Evolutionary conservation across 2,329 filamentous ascomycete genomes (phyloP).

Genomic region (Thielaviopsis populi): DNA sequence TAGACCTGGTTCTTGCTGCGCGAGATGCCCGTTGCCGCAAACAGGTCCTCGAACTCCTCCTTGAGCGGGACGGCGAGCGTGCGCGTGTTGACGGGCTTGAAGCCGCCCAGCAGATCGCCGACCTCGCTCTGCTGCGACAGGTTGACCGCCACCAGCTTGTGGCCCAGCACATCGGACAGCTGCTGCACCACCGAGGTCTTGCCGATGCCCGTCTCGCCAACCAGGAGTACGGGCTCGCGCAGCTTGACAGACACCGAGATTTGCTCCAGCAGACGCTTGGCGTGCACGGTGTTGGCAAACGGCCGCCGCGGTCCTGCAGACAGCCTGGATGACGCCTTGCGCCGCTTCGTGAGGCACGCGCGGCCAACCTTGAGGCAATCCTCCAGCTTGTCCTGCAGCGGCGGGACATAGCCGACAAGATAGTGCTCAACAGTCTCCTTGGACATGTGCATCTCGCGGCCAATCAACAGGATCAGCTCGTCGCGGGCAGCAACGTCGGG

Average conservation of each 20-base stretch:
- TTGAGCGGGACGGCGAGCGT: conserved; percentile 78
- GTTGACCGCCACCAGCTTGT: conserved; percentile 84
- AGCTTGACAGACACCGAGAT: conserved; percentile 69
- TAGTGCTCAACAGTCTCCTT: conserved; percentile 68
- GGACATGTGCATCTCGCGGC: conserved; percentile 75
- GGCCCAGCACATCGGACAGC: conserved; percentile 66
- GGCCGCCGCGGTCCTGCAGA: conserved; percentile 42
- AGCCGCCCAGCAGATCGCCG: conserved; percentile 87
- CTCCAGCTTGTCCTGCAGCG: conserved; percentile 44
- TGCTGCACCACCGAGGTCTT: conserved; percentile 96
- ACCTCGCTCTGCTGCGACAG: conserved; percentile 96
- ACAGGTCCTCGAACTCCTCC: conserved; percentile 85
- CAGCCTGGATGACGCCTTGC: conserved; percentile 30
- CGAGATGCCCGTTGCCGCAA: conserved; percentile 72
- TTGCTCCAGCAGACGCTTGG: conserved; percentile 72
- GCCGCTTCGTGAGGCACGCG: conserved; percentile 45
- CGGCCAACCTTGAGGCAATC: conserved; percentile 49
- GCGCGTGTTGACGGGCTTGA: conserved; percentile 86
- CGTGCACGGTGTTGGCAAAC: conserved; percentile 81
- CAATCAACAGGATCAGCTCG: conserved; percentile 53
- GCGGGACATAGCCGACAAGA: conserved; percentile 55
- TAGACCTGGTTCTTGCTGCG: conserved; percentile 78
- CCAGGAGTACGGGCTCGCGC: conserved; percentile 78
- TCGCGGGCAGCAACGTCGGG: conserved; percentile 48
- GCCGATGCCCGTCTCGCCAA: conserved; percentile 97